Evolutionary conservation across 2,329 filamentous ascomycete species (phyloP).

Genomic region (Colletotrichum sp.): DNA sequence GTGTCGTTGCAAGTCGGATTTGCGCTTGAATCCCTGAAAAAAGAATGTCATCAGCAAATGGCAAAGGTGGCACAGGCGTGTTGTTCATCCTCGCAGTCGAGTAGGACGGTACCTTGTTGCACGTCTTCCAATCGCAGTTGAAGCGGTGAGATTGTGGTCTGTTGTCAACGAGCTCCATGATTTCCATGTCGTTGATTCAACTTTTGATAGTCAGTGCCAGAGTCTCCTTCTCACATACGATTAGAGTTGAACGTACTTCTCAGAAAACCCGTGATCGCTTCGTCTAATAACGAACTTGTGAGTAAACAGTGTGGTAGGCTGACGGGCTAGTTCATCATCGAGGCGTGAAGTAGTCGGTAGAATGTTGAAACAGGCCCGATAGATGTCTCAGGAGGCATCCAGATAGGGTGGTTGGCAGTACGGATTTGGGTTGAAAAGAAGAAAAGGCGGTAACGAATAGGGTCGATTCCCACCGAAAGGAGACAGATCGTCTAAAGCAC

Average conservation of each 20-base stretch:
- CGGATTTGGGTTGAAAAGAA: neutral
- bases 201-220: neutral
- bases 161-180: constrained; percentile 69
- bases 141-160: constrained; percentile 67
- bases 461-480: neutral
- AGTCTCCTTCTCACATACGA: neutral
- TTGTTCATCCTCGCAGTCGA: neutral
- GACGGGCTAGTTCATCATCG: neutral
- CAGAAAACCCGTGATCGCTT: neutral
- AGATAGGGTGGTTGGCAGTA: neutral
- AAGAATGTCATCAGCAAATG: constrained; percentile 14
- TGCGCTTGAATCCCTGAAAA: constrained; percentile 71
- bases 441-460: neutral
- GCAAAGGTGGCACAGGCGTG: neutral
- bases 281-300: neutral
- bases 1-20: constrained; percentile 73
- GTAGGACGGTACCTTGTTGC: constrained; percentile 56
- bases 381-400: neutral
- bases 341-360: neutral
- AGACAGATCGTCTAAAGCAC: neutral
- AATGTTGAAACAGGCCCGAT: neutral
- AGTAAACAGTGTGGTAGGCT: neutral
- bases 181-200: constrained; percentile 55
- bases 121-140: constrained; percentile 67
- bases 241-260: neutral